Conservation (phyloP, 2,329 filamentous ascomycete species). For the Lachnellula hyalina region DNA sequence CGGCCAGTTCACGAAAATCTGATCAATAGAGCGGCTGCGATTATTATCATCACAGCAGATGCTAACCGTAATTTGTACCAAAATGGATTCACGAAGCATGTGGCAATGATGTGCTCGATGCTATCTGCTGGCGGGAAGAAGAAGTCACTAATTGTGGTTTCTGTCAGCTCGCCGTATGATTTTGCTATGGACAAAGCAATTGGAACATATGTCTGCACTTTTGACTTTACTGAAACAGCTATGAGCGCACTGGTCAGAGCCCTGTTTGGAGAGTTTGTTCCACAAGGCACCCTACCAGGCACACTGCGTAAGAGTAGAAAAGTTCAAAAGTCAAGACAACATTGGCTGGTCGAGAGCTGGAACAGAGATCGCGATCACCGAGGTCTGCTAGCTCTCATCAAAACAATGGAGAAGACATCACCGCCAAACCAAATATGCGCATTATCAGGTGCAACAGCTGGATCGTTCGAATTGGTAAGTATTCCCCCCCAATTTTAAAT, state of each 20-base stretch:
- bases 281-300: slow-evolving; percentile 57
- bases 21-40: slow-evolving; percentile 80
- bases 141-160: slow-evolving; percentile 85
- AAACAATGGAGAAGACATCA: slow-evolving; percentile 61
- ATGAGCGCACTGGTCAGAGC: slow-evolving; percentile 79
- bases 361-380: slow-evolving; percentile 70
- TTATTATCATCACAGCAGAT: slow-evolving; percentile 88
- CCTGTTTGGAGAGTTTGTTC: slow-evolving; percentile 68
- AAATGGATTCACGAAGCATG: slow-evolving; percentile 90
- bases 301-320: slow-evolving; percentile 85
- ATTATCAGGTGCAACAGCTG: slow-evolving; percentile 62
- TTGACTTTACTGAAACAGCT: slow-evolving; percentile 92
- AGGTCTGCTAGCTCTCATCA: slow-evolving; percentile 71
- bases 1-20: slow-evolving; percentile 89
- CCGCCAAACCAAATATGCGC: slow-evolving; percentile 58
- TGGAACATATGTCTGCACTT: slow-evolving; percentile 90
- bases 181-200: slow-evolving; percentile 91
- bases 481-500: not conserved
- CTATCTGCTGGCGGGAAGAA: slow-evolving; percentile 70
- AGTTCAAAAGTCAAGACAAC: slow-evolving; percentile 80
- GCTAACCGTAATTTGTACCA: slow-evolving; percentile 93
- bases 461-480: slow-evolving; percentile 65
- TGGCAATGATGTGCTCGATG: slow-evolving; percentile 91
- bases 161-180: slow-evolving; percentile 93
- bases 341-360: slow-evolving; percentile 91